Conservation (phyloP, 129 eudicot genomes). For the Artemisia annua region DNA sequence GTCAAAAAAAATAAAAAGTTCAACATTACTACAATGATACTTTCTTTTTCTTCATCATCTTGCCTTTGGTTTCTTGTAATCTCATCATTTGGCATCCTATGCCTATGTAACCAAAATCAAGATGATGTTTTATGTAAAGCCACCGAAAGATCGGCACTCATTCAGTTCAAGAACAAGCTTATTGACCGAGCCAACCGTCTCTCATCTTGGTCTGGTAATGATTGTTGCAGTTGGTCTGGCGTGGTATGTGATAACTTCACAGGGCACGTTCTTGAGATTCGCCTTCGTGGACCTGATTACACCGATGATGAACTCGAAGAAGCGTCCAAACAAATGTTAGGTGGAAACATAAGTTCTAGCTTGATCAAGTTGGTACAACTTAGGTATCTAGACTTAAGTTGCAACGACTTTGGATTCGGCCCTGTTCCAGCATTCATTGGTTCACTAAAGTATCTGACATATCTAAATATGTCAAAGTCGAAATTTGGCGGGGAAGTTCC, state of each 20-base stretch:
- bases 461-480: slow-evolving; percentile 19
- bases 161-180: slow-evolving; percentile 18
- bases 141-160: slow-evolving; percentile 9
- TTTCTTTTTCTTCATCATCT: background rate
- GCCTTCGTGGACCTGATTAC: slow-evolving; percentile 8
- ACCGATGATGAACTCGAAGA: background rate
- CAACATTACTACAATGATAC: background rate
- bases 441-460: background rate
- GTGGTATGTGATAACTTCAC: slow-evolving; percentile 16
- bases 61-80: slow-evolving; percentile 17
- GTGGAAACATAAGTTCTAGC: slow-evolving; percentile 16
- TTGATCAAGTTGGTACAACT: background rate
- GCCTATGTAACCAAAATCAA: slow-evolving; percentile 9
- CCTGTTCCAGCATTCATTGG: slow-evolving; percentile 14
- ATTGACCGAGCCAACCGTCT: slow-evolving; percentile 18
- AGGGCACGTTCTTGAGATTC: slow-evolving; percentile 10
- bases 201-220: slow-evolving; percentile 21
- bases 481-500: slow-evolving; percentile 20
- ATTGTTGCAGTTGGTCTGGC: slow-evolving; percentile 22
- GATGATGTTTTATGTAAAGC: slow-evolving; percentile 4
- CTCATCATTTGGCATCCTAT: background rate
- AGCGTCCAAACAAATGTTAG: slow-evolving; percentile 2
- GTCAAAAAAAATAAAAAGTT: too few relatives aligned
- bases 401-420: background rate
- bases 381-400: slow-evolving; percentile 4